Evolutionary conservation across 768 basidiomycete species (phyloP).

Genomic region (Mycena sanguinolenta): DNA sequence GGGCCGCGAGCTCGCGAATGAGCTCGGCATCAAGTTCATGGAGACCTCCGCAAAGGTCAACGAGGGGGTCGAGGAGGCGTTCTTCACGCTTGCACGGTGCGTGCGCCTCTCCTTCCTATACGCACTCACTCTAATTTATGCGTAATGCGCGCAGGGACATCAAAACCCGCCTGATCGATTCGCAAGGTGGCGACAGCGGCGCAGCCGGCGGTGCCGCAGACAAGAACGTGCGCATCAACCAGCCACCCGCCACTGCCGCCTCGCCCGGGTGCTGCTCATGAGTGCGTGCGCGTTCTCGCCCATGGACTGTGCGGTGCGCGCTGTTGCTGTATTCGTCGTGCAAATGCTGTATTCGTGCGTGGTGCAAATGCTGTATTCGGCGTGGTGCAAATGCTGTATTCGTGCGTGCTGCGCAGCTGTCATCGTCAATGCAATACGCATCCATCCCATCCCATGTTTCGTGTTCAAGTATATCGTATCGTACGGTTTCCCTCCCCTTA

Average conservation of each 20-base stretch:
- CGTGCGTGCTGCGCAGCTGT: conserved; percentile 4
- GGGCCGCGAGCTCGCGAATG: conserved; percentile 87
- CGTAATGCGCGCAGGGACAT: conserved; percentile 84
- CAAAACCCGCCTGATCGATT: conserved; percentile 97
- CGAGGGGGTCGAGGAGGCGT: conserved; percentile 98
- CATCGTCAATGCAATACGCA: background rate
- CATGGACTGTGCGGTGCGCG: background rate
- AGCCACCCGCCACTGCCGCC: conserved; percentile 16
- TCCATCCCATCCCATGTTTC: no score
- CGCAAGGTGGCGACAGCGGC: conserved; percentile 76
- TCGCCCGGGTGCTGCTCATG: conserved; percentile 37
- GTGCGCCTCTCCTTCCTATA: conserved; percentile 2
- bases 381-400: no score
- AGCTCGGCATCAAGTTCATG: conserved; percentile 93
- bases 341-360: conserved; percentile 4
- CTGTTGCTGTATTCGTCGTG: background rate
- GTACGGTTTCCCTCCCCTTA: background rate
- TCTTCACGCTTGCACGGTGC: conserved; percentile 96
- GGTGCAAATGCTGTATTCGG: no score
- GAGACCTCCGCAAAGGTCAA: conserved; percentile 99
- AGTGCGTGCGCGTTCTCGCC: background rate
- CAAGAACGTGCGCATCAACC: conserved; percentile 52
- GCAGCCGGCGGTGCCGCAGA: conserved; percentile 53
- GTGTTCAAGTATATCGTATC: background rate
- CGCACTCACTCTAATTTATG: background rate